A percentile compares a stretch with the other conserved stretches of the same genome.
These are phyloP conservation scores for Calonectria pseudoturangicola DNA, from an alignment of 2,329 filamentous ascomycete genomes.

Conservation along the genomic window DNA sequence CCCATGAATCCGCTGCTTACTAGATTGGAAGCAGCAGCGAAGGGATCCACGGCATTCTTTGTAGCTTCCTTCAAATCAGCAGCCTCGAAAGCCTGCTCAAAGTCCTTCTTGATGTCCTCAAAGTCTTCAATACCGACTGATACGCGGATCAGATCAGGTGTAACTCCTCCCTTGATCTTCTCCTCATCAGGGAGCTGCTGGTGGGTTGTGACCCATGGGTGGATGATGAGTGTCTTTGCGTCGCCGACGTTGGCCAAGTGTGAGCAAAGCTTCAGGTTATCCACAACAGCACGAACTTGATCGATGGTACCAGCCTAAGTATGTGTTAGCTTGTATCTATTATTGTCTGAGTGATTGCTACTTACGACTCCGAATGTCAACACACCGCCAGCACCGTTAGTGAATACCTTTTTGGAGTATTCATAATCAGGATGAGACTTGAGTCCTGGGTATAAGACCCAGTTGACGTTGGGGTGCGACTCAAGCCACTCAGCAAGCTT, in stretches of 20 bases:
- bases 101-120: conserved; percentile 83
- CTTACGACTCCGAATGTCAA: conserved; percentile 84
- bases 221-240: conserved; percentile 82
- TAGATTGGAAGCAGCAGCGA: not conserved
- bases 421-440: conserved; percentile 74
- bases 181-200: conserved; percentile 81
- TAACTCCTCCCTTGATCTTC: conserved; percentile 78
- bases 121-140: conserved; percentile 77
- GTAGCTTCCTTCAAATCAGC: not conserved
- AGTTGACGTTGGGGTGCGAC: conserved; percentile 79
- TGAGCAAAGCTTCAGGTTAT: conserved; percentile 83
- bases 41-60: conserved; percentile 5
- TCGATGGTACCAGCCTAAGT: conserved; percentile 48
- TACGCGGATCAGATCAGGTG: conserved; percentile 58
- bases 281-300: conserved; percentile 78
- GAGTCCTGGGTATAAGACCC: conserved; percentile 81
- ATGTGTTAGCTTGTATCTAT: not conserved
- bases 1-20: conserved; percentile 22
- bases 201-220: conserved; percentile 84
- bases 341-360: conserved; percentile 45
- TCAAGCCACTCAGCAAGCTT: conserved; percentile 81
- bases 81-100: conserved; percentile 70
- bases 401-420: conserved; percentile 80
- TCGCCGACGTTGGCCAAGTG: conserved; percentile 82
- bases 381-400: conserved; percentile 81